phyloP scores from a whole-genome alignment of 73 alveolate genomes.

The Stentor coeruleus region DNA sequence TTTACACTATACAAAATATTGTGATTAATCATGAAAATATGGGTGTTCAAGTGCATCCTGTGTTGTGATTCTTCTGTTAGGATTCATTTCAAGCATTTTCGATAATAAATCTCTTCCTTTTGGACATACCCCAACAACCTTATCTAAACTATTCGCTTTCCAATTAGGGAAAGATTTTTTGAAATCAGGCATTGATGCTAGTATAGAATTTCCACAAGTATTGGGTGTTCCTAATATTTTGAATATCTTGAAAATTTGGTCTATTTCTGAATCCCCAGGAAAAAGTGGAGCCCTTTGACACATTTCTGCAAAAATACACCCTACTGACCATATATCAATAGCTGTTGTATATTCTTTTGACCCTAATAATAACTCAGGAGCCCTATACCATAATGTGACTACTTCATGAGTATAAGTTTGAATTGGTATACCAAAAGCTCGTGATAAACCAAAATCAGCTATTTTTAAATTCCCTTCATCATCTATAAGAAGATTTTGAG shows the following conservation, averaged over 20 bases:
- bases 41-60: not conserved
- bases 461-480: constrained; percentile 56
- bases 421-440: constrained; percentile 45
- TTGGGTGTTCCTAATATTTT: constrained; percentile 44
- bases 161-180: not conserved
- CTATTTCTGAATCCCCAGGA: constrained; percentile 39
- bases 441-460: constrained; percentile 89
- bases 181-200: not conserved
- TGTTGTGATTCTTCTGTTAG: not conserved
- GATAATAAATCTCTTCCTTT: not conserved
- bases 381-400: constrained; percentile 83
- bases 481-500: constrained; percentile 59
- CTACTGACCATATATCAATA: constrained; percentile 71
- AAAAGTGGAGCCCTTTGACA: constrained; percentile 31
- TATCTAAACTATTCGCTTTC: not conserved
- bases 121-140: not conserved
- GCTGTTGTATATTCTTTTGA: constrained; percentile 50
- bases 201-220: not conserved
- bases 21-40: not conserved
- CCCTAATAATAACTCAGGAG: constrained; percentile 79
- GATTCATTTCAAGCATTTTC: not conserved
- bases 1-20: no score
- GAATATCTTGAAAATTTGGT: constrained; percentile 31
- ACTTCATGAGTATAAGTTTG: constrained; percentile 69
- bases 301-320: constrained; percentile 48